Evolutionary conservation across 1,284 basidiomycete species (phyloP), one percentile per base, ranked within the genome.

Genomic region (Waitea zeae): DNA sequence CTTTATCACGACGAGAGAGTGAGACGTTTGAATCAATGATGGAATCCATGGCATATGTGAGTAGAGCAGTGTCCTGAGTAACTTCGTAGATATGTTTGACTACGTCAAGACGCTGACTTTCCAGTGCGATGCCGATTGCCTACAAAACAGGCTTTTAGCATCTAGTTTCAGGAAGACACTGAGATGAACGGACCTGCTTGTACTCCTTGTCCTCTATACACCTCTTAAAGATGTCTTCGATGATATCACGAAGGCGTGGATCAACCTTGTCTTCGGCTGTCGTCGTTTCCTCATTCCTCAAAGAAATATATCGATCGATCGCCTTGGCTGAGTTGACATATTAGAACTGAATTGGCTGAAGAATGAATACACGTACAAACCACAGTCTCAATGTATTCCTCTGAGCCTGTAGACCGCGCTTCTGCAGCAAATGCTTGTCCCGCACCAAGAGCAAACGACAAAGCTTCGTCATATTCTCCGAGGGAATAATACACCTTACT

Each of bases 401-500:
- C 78, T 13, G 75, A 68, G 6, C 67, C 73, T 36, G 57, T 56
- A 29, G 54, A 62, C 47, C 65, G 64, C 41, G 64, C 60, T 50
- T 89, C 84, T 12, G 67, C 64, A 49, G 84, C 76, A 49, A 97
- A 95, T 46, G 79, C 78, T 49, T 60, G 63, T 31, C 81, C 87
- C n/a, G 89, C 86, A 39, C 81, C 80, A 34, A 96, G 70, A 14
- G 90, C 90, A 49, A 95, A 93, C 20, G 83, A 80, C 40, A 96
- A 67, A 17, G 89, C 83, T 54, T 96, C 92, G 44, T 90, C 84
- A 44, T 90, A 82, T 51, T 88, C 84, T 44, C 83, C 88, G 31
- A 97, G 70, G 64, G 82, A 92, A 56, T 89, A 96, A 58, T 95
- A 96, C 34, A 95, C 83, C 55, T 96, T 95, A 63, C 87, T 90